Evolutionary conservation across 2,329 filamentous ascomycete genomes (phyloP).

Genomic region (Paecilomyces niveus): DNA sequence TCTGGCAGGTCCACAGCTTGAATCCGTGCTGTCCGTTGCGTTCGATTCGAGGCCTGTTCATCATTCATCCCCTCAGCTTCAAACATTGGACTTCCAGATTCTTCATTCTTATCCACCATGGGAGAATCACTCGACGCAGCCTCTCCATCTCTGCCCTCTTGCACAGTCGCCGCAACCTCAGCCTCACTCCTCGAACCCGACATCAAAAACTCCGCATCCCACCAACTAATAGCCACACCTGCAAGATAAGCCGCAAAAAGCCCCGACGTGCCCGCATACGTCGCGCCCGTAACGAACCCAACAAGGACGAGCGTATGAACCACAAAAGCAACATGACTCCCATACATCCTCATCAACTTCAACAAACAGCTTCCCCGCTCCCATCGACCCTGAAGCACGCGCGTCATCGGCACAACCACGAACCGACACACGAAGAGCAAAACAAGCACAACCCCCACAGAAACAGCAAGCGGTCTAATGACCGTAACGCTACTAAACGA

Average conservation of each 20-base stretch:
- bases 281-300: conserved; percentile 41
- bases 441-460: conserved; percentile 27
- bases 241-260: conserved; percentile 54
- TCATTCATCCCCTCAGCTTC: neutral
- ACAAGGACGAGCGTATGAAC: conserved; percentile 40
- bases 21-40: neutral
- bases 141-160: neutral
- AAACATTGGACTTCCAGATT: neutral
- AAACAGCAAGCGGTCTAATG: conserved; percentile 46
- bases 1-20: neutral
- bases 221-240: conserved; percentile 45
- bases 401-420: conserved; percentile 10
- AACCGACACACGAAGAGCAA: conserved; percentile 21
- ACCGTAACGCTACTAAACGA: conserved; percentile 36
- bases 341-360: conserved; percentile 1
- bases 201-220: conserved; percentile 27
- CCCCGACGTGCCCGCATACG: conserved; percentile 50
- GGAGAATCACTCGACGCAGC: too few species aligned
- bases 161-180: neutral
- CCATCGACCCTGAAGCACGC: neutral
- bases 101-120: neutral
- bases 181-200: neutral
- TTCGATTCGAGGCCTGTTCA: neutral
- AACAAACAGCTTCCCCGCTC: neutral
- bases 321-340: conserved; percentile 26